Percentiles rank a stretch among this genome's conserved stretches.
These are phyloP conservation scores for Diaporthe aspalathi DNA, from an alignment of 2,329 filamentous ascomycete genomes.

Conservation along the genomic window DNA sequence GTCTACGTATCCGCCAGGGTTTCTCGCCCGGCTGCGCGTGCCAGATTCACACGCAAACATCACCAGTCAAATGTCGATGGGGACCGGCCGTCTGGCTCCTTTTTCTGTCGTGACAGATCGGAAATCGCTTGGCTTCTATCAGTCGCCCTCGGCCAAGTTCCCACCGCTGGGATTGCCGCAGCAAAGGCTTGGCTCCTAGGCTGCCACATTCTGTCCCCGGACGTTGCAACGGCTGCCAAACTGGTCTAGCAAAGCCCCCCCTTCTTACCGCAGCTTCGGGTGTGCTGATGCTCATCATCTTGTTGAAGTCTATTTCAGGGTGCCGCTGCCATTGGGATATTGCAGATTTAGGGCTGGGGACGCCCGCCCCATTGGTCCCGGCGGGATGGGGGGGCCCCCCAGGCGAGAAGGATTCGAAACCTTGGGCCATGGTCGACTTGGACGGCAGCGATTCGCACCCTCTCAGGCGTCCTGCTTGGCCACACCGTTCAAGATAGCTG, in stretches of 20 bases:
- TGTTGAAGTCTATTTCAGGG: constrained; percentile 26
- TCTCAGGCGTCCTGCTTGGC: constrained; percentile 16
- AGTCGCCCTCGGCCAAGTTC: constrained; percentile 25
- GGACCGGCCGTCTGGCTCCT: background rate
- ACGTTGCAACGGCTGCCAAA: constrained; percentile 8
- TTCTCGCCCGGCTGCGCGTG: background rate
- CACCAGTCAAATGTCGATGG: background rate
- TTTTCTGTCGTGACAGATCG: background rate
- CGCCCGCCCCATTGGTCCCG: constrained; percentile 2
- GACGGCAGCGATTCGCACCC: constrained; percentile 16
- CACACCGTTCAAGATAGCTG: background rate
- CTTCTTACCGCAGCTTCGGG: constrained; percentile 32
- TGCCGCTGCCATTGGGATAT: constrained; percentile 13
- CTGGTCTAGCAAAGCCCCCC: constrained; percentile 26
- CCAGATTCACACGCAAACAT: background rate
- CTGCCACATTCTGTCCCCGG: constrained; percentile 23
- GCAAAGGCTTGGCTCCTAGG: constrained; percentile 1
- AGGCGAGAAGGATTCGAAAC: constrained; percentile 30
- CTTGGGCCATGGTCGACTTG: constrained; percentile 16
- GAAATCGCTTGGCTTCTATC: background rate
- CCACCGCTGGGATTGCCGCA: constrained; percentile 12
- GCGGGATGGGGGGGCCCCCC: background rate
- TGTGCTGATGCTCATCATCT: constrained; percentile 35
- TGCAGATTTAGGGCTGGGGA: constrained; percentile 32
- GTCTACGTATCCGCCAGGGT: background rate